A percentile compares a stretch with the other conserved stretches of the same genome.
phyloP scores from a whole-genome alignment of 2,329 filamentous ascomycete species.

The Microcyclosporella mali region DNA sequence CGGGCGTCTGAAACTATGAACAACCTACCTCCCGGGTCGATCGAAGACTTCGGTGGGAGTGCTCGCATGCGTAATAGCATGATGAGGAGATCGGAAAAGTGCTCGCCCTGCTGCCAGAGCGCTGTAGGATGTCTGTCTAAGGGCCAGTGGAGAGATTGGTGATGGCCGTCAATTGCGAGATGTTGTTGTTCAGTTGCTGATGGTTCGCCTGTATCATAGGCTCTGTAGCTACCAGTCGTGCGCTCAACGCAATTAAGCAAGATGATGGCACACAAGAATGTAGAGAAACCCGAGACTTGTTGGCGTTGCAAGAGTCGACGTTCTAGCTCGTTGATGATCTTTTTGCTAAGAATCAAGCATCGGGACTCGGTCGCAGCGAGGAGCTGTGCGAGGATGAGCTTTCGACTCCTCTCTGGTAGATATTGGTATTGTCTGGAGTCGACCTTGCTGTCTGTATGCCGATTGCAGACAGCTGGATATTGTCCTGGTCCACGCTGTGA shows the following conservation, averaged over 20 bases:
- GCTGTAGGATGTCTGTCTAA: constrained; percentile 47
- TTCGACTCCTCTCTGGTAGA: constrained; percentile 27
- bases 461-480: too few species aligned
- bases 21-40: constrained; percentile 1
- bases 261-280: constrained; percentile 54
- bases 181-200: neutral
- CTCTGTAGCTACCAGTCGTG: constrained; percentile 51
- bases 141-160: constrained; percentile 40
- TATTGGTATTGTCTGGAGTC: too few species aligned
- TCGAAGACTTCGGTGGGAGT: constrained; percentile 37
- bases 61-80: constrained; percentile 54
- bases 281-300: constrained; percentile 52
- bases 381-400: constrained; percentile 49
- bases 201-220: constrained; percentile 13
- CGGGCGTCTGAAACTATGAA: constrained; percentile 1
- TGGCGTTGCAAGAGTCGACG: constrained; percentile 54
- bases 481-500: too few species aligned
- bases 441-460: too few species aligned
- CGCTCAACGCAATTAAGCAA: constrained; percentile 55
- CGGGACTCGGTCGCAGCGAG: constrained; percentile 51
- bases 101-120: constrained; percentile 51
- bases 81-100: constrained; percentile 52
- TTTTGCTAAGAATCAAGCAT: constrained; percentile 47
- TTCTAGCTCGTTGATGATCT: constrained; percentile 55
- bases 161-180: neutral